Conservation (phyloP, 305 asterid genomes). For the Stenogyne calaminthoides region DNA sequence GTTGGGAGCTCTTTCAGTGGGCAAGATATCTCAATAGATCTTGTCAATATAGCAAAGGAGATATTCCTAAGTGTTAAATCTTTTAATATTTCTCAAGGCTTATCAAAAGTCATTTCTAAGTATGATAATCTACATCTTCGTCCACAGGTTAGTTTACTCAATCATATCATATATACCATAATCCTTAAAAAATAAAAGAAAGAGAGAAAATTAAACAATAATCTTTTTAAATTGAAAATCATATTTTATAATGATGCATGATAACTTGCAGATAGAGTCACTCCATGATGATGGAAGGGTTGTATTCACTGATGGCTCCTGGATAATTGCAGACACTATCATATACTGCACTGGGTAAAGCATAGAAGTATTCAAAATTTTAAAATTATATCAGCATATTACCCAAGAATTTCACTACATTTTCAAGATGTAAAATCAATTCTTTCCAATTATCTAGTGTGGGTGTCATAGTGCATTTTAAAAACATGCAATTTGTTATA, state of each 20-base stretch:
- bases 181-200: neutral
- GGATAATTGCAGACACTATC: conserved; percentile 63
- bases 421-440: too few species aligned
- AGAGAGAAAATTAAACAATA: neutral
- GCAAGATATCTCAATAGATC: conserved; percentile 84
- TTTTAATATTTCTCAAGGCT: conserved; percentile 55
- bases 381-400: neutral
- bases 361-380: neutral
- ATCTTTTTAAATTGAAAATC: neutral
- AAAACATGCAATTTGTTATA: too few species aligned
- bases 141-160: conserved; percentile 56
- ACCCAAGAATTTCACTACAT: neutral
- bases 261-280: conserved; percentile 65
- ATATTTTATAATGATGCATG: neutral
- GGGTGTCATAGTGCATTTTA: too few species aligned
- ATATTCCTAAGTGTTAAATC: conserved; percentile 66
- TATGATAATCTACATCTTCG: conserved; percentile 56
- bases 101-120: conserved; percentile 68
- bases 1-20: conserved; percentile 89
- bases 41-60: conserved; percentile 76
- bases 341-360: conserved; percentile 88
- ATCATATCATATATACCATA: neutral
- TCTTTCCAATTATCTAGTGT: too few species aligned
- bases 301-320: conserved; percentile 66
- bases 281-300: conserved; percentile 78